Conservation (phyloP, 129 eudicot genomes). For the Glebionis coronaria region DNA sequence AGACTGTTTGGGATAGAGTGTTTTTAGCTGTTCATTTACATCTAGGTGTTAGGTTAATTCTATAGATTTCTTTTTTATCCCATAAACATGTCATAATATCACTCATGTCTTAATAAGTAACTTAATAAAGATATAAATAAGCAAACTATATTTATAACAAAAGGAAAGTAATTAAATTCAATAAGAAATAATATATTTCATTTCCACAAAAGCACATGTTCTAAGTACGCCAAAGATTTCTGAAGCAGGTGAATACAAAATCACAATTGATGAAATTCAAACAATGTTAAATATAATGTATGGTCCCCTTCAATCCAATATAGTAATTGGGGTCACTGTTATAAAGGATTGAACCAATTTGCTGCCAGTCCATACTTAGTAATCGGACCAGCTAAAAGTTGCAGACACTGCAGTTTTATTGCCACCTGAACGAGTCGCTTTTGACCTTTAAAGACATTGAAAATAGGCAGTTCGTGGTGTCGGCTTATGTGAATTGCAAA, state of each 20-base stretch:
- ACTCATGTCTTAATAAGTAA: too few species aligned
- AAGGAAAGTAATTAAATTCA: too few species aligned
- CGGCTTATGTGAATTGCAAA: not conserved
- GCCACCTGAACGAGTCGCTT: slow-evolving; percentile 5
- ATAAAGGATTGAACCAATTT: not conserved
- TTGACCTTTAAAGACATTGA: not conserved
- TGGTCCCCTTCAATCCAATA: slow-evolving; percentile 13
- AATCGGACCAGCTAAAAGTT: slow-evolving; percentile 10
- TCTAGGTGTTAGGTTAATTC: too few species aligned
- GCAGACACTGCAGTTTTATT: slow-evolving; percentile 13
- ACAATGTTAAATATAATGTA: not conserved
- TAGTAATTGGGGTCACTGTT: slow-evolving; percentile 3
- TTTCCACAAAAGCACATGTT: too few species aligned
- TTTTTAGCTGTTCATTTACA: too few species aligned
- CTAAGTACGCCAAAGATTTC: not conserved
- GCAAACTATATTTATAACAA: too few species aligned
- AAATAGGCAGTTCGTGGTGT: not conserved
- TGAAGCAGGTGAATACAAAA: not conserved
- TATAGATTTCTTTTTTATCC: too few species aligned
- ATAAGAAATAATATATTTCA: too few species aligned
- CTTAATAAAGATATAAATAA: too few species aligned
- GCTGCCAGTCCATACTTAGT: slow-evolving; percentile 1
- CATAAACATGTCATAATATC: too few species aligned
- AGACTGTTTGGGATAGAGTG: too few species aligned
- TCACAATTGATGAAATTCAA: not conserved